These are phyloP conservation scores for Cyclotella baltica DNA, from an alignment of 108 stramenopile species.

Conservation along the genomic window DNA sequence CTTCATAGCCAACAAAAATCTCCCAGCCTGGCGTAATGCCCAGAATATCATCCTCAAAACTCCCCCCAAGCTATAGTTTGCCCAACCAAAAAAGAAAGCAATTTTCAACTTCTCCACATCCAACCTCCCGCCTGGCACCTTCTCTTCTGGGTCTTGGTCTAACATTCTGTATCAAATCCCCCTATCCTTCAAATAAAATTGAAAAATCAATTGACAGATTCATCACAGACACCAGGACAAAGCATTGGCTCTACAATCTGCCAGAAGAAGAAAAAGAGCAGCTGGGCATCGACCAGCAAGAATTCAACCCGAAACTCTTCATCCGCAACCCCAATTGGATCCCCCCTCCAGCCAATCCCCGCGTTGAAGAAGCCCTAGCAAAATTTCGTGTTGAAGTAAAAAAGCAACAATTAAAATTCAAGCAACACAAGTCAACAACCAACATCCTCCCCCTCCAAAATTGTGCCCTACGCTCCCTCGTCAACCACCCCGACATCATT, in stretches of 20 bases:
- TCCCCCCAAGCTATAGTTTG: background rate
- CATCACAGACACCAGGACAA: background rate
- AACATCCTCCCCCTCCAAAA: background rate
- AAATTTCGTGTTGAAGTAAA: background rate
- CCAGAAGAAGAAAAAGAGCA: too few relatives aligned
- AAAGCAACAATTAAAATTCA: background rate
- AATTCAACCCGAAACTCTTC: constrained; percentile 1
- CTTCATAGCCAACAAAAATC: constrained; percentile 14
- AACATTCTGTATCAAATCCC: constrained; percentile 8
- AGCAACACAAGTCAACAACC: too few relatives aligned
- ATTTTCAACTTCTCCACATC: background rate
- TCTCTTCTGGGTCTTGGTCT: constrained; percentile 1
- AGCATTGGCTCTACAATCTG: too few relatives aligned
- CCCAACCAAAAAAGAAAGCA: constrained; percentile 4
- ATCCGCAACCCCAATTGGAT: background rate
- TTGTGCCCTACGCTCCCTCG: background rate
- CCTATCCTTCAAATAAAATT: background rate
- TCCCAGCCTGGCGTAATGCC: background rate
- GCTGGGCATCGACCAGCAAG: background rate
- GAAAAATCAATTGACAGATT: background rate
- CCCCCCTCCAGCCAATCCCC: background rate
- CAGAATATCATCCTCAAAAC: background rate
- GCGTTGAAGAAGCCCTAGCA: background rate
- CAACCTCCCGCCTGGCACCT: background rate
- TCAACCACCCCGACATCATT: background rate